Conservation (phyloP, 495 filamentous ascomycete genomes). For the Xylaria bambusicola region DNA sequence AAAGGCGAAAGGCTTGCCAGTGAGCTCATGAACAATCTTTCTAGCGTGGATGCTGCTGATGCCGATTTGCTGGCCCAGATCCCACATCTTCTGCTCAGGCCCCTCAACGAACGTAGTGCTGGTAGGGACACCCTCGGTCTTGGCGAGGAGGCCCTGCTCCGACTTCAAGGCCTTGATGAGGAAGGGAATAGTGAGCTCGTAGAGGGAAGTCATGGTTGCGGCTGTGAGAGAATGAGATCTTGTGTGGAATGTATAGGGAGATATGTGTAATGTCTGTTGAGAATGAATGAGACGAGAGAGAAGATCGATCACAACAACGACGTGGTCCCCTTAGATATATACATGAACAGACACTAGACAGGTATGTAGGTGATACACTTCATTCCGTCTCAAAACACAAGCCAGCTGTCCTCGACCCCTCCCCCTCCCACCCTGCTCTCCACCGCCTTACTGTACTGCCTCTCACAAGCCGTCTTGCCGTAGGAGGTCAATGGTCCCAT, state of each 20-base stretch:
- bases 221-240: neutral
- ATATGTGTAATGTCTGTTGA: neutral
- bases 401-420: conserved; percentile 2
- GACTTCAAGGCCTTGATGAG: conserved; percentile 33
- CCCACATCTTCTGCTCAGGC: conserved; percentile 57
- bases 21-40: conserved; percentile 17
- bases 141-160: conserved; percentile 29
- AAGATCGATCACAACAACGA: neutral
- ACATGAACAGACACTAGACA: conserved; percentile 1
- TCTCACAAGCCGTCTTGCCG: neutral
- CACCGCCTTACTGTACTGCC: conserved; percentile 12
- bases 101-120: no score
- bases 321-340: conserved; percentile 6
- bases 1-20: no score
- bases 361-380: no score
- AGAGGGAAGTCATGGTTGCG: conserved; percentile 33
- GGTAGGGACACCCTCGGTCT: conserved; percentile 27
- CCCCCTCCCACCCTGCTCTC: conserved; percentile 11
- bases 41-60: conserved; percentile 29
- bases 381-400: neutral
- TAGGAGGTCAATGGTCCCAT: no score
- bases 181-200: conserved; percentile 29
- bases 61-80: conserved; percentile 50
- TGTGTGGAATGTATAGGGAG: no score
- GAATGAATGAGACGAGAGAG: neutral